Conservation (phyloP, 441 rosid genomes). For the Eruca vesicaria region DNA sequence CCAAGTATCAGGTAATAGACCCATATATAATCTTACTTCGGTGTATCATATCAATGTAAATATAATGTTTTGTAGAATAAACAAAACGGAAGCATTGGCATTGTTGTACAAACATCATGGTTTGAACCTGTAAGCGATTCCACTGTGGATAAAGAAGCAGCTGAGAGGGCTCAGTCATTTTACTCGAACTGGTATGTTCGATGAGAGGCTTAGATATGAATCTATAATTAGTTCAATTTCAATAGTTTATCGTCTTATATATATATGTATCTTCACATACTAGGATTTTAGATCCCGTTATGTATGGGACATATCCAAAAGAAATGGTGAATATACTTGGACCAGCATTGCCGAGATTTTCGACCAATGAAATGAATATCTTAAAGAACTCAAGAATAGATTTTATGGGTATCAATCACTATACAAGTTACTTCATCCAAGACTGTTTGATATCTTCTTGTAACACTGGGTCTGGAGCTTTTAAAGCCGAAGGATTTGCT, state of each 20-base stretch:
- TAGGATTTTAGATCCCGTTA: constrained; percentile 69
- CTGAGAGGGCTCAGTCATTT: constrained; percentile 59
- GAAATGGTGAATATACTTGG: constrained; percentile 62
- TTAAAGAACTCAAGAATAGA: constrained; percentile 43
- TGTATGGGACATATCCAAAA: constrained; percentile 52
- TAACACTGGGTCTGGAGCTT: constrained; percentile 48
- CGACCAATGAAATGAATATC: constrained; percentile 37
- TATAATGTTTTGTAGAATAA: constrained; percentile 33
- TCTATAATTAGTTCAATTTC: neutral
- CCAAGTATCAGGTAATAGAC: constrained; percentile 58
- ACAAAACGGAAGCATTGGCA: constrained; percentile 64
- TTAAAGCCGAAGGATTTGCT: constrained; percentile 54
- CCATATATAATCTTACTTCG: neutral
- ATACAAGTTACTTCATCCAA: constrained; percentile 49
- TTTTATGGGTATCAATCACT: constrained; percentile 72
- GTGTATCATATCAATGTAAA: neutral
- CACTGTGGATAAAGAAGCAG: constrained; percentile 47
- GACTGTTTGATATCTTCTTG: constrained; percentile 58
- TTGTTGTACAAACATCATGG: constrained; percentile 55
- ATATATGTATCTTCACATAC: neutral
- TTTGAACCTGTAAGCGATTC: constrained; percentile 62
- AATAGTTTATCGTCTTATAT: neutral
- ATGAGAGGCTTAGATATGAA: neutral
- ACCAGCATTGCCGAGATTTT: constrained; percentile 45
- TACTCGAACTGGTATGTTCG: constrained; percentile 45